phyloP scores from a whole-genome alignment of 2,329 filamentous ascomycete species.

The Byssochlamys sp. region DNA sequence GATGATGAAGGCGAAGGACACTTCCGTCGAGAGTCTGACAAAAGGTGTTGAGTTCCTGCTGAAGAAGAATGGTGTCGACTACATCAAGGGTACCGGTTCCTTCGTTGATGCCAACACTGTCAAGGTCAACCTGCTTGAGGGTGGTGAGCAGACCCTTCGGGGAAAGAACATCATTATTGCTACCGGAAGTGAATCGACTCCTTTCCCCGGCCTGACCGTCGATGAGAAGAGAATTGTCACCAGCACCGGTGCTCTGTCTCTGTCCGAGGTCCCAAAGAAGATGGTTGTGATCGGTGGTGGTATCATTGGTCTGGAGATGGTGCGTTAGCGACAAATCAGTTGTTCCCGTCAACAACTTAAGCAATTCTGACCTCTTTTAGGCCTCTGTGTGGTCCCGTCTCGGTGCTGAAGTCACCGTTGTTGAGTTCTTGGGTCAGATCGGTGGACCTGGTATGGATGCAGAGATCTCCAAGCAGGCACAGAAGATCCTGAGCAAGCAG shows the following conservation, averaged over 20 bases:
- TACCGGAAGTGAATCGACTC: conserved; percentile 87
- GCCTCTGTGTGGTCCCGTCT: conserved; percentile 91
- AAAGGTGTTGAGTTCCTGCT: conserved; percentile 97
- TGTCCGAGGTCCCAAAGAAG: conserved; percentile 86
- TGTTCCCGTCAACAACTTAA: neutral
- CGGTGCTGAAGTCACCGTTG: conserved; percentile 87
- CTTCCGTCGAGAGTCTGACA: conserved; percentile 75
- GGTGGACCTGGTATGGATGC: conserved; percentile 95
- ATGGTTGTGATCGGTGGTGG: conserved; percentile 96
- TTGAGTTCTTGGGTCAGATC: conserved; percentile 92
- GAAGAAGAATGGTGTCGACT: conserved; percentile 99
- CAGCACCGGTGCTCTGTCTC: conserved; percentile 84
- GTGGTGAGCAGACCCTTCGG: conserved; percentile 74
- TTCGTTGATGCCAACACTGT: conserved; percentile 85
- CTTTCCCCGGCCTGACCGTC: conserved; percentile 89
- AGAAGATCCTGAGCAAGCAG: conserved; percentile 92
- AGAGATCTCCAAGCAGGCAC: conserved; percentile 80
- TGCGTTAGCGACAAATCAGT: conserved; percentile 21
- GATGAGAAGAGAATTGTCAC: conserved; percentile 97
- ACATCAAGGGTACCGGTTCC: conserved; percentile 83
- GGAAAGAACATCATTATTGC: conserved; percentile 98
- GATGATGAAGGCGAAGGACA: conserved; percentile 99
- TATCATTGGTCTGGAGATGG: conserved; percentile 98
- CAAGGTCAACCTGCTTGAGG: conserved; percentile 80
- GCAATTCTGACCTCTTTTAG: conserved; percentile 26